Base-by-base conservation (phyloP, 2,329 filamentous ascomycete species). In the Exophiala calicioides region DNA sequence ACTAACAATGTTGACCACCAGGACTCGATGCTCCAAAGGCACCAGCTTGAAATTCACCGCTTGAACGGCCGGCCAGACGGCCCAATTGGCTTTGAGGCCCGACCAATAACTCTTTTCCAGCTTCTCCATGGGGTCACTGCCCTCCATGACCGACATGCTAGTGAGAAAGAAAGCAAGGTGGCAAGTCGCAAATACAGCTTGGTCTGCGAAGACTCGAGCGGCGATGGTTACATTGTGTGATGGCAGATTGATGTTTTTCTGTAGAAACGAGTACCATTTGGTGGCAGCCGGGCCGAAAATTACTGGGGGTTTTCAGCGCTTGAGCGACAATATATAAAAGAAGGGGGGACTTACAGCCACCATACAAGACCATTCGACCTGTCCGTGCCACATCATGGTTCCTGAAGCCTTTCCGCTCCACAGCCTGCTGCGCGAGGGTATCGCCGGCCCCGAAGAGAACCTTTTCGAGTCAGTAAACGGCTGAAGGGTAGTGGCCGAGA, bases 401-500 rank as follows among this genome's bases (percentile, higher is more conserved):
- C 58, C 84, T 71, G 19, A 86, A 58, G 13, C 90, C 90, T 62
- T 79, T 84, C 67, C 82, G 84, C 72, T 97, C 91, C 50, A 98
- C 87, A 26, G 82, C 76, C 71, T 97, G 91, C 71, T 98, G 93
- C 27, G 93, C 89, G 58, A 94, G 84, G 51, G 86, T 77, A 72
- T 98, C 93, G 61, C 93, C 93, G 10, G 90, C 88, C 48, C 86
- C 90, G 67, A 97, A 98, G 55, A 98, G 84, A 50, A 97, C 67
- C 80, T 83, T 55, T 15, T 20, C 18, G 19, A 21, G 30, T 54
- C 33, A 56, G 39, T 16, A 19, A 33, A 9, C 24, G 19, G 15
- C 19, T 32, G 16, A 16, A 16, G n/a, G 44, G 29, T 21, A 26
- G 10, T 59, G 21, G 13, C 15, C n/a, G 15, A 27, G 13, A 19